Evolutionary conservation across 805 yeast species (phyloP), one percentile per base, ranked within the genome.

Genomic region (Candida nonsorbophila): DNA sequence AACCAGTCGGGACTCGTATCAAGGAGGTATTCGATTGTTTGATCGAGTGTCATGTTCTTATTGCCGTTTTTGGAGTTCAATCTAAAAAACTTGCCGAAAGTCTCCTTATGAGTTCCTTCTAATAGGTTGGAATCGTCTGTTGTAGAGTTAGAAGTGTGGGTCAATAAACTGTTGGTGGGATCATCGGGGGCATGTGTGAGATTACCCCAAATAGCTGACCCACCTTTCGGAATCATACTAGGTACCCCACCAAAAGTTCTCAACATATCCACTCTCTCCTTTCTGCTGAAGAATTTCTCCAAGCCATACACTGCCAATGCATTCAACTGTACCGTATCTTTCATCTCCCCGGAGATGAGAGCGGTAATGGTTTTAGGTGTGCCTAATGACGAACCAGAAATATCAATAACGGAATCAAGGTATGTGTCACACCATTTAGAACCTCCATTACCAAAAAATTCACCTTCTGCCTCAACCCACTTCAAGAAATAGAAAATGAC

Each of bases 171-270:
- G 38, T 51, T 55, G 15, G 53, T 45, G 4, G 65, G 62, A 46
- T 87, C 96, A 45, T 82, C 90, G 0, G 97, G 90, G 4, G 90
- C 80, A 10, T 59, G 45, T 2, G 66, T 51, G 31, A 69, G 41
- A 44, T 74, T 68, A 4, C 98, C 98, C 98, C 98, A 92, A 18
- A 92, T 73, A 4, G 75, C 49, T 20, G 78, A 79, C 3, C 97
- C 97, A 24, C 98, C 98, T 53, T 90, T 92, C 13, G 98, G 98
- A 16, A 92, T 49, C 98, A 92, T 92, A 32, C 92, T 76, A 10
- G 97, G 87, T 26, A 92, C 67, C 8, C 97, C 97, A n/a, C 95
- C 95, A 68, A 85, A 90, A 1, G 90, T 69, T 38, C 86, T 69
- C 27, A 87, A 51, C 82, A 92, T 68, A 38, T 85, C 94, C 5